Evolutionary conservation across 257 asterid species (phyloP).

Genomic region (Ballota nigra): DNA sequence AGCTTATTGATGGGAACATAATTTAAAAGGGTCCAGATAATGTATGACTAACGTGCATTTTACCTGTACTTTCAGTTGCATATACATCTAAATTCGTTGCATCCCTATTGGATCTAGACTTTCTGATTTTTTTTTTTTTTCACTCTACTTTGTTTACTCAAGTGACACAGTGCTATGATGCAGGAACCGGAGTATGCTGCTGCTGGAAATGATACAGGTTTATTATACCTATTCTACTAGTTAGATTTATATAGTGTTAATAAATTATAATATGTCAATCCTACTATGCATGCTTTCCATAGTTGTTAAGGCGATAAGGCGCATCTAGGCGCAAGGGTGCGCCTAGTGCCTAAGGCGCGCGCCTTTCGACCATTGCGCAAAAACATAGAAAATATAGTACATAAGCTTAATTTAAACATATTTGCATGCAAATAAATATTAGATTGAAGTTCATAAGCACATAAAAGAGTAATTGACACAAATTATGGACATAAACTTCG

Average conservation of each 20-base stretch:
- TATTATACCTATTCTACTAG: constrained; percentile 18
- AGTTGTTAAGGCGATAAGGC: no score
- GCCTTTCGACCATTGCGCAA: no score
- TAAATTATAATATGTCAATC: no score
- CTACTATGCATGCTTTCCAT: no score
- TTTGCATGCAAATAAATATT: no score
- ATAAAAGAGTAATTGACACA: no score
- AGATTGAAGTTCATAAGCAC: no score
- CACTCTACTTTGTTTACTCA: not conserved
- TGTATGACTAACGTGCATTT: not conserved
- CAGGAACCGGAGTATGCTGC: constrained; percentile 57
- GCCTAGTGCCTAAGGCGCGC: no score
- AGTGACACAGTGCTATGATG: constrained; percentile 26
- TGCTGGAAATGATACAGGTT: constrained; percentile 73
- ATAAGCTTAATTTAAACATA: no score
- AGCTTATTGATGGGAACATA: not conserved
- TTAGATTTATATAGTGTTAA: not conserved
- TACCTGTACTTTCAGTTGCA: constrained; percentile 7
- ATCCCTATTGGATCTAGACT: not conserved
- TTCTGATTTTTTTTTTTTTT: not conserved
- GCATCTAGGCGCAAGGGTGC: no score
- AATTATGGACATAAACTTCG: no score
- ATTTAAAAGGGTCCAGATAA: not conserved
- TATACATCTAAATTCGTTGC: not conserved
- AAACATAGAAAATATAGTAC: no score